Percentiles rank a stretch among this genome's conserved stretches.
These are phyloP conservation scores for Chytriomyces sp. DNA, from an alignment of 192 early-diverging fungal species.

Conservation along the genomic window DNA sequence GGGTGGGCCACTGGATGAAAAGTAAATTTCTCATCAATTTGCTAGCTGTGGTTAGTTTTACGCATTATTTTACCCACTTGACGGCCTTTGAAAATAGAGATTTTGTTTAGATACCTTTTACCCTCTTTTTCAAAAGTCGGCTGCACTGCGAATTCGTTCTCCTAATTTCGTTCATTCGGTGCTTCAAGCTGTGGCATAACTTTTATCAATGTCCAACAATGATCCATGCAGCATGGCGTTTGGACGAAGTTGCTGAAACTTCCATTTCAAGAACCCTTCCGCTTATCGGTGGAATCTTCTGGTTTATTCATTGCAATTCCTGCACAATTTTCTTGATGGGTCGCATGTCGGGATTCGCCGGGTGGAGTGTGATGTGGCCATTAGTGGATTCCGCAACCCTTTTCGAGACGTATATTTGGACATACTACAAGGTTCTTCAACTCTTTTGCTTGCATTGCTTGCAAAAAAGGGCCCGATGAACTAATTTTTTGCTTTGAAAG, in stretches of 20 bases:
- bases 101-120: neutral
- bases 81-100: constrained; percentile 10
- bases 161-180: too few species aligned
- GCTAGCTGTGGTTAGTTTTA: neutral
- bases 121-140: neutral
- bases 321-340: constrained; percentile 25
- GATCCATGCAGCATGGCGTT: neutral
- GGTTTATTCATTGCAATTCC: constrained; percentile 37
- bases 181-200: neutral
- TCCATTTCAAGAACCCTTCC: neutral
- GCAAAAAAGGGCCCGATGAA: too few species aligned
- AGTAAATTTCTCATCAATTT: neutral
- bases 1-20: constrained; percentile 10
- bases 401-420: neutral
- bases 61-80: too few species aligned
- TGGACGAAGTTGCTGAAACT: neutral
- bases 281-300: constrained; percentile 12
- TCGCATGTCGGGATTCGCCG: neutral
- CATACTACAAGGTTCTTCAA: neutral
- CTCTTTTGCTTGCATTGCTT: too few species aligned
- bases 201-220: constrained; percentile 5
- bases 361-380: neutral
- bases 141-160: neutral
- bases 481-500: neutral
- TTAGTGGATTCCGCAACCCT: neutral